Evolutionary conservation across 2,329 filamentous ascomycete species (phyloP), one percentile per base, ranked within the genome.

Genomic region (Botrytis pseudocinerea): DNA sequence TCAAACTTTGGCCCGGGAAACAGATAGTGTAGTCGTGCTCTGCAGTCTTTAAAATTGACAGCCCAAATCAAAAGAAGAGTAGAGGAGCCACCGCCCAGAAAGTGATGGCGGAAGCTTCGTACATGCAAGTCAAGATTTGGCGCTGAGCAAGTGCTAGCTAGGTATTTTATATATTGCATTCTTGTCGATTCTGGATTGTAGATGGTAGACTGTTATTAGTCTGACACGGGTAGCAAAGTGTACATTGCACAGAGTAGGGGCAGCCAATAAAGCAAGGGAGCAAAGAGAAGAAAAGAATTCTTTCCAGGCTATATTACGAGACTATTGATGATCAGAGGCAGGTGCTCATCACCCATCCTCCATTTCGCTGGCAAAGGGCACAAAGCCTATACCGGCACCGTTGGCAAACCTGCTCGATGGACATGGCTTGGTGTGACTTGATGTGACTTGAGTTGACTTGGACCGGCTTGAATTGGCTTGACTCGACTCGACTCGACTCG

Each of bases 1-100:
- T 66, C 10, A 66, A 66, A 35, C 46, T 54, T 68, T 25, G 48
- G 20, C 54, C 32, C n/a, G 64, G 64, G 63, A 66, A 20, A n/a
- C 35, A 62, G 60, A 42, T 28, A 28, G 35, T 40, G 32, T 51
- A 54, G 14, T 35, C 46, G 44, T 40, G 20, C 32, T 40, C 16
- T 66, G 51, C 20, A n/a, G 10, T 2, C 22, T 28, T 46, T 32
- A 8, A 64, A 22, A 44, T 22, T 44, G 40, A 63, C 9, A 1
- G n/a, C 32, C 22, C 18, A 63, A 44, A 46, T 32, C 40, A 44
- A 46, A 28, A 12, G 14, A n/a, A 18, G 63, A 66, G 48, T 3
- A 51, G 14, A 38, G 46, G 22, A 20, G 32, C 46, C 44, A 40
- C 18, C 35, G 14, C 16, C 16, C 4, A 66, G 64, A 51, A n/a